Conservation (phyloP, 495 filamentous ascomycete species). For the Penicillium atrosanguineum region DNA sequence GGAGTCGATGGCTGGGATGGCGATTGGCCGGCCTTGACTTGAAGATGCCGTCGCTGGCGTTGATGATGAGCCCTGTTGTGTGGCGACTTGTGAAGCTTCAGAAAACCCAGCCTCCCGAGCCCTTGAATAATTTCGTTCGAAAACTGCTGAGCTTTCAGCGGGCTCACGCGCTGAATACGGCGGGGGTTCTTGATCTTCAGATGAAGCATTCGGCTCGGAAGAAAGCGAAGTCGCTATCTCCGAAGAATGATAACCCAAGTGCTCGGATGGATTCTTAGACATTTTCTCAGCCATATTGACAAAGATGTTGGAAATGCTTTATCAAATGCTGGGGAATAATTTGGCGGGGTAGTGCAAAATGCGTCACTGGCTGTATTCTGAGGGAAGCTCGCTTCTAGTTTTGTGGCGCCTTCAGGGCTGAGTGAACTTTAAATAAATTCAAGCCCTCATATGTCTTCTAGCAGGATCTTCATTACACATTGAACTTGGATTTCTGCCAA, state of each 20-base stretch:
- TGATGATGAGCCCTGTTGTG: neutral
- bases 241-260: neutral
- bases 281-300: conserved; percentile 2
- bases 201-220: neutral
- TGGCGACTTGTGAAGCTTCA: too few relatives aligned
- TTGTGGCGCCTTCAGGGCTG: neutral
- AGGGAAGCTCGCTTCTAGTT: neutral
- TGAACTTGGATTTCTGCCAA: too few relatives aligned
- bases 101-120: neutral
- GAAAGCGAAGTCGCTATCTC: neutral
- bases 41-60: neutral
- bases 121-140: neutral
- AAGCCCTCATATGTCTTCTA: too few relatives aligned
- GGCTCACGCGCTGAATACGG: neutral
- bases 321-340: neutral
- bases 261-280: neutral
- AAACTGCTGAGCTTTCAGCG: neutral
- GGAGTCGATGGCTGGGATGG: conserved; percentile 24
- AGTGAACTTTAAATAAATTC: too few relatives aligned
- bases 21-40: conserved; percentile 20
- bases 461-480: too few relatives aligned
- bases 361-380: neutral
- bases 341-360: neutral
- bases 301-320: neutral
- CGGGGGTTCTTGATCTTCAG: conserved; percentile 2